Evolutionary conservation across 2,329 filamentous ascomycete genomes (phyloP).

Genomic region (Diatrype stigma): DNA sequence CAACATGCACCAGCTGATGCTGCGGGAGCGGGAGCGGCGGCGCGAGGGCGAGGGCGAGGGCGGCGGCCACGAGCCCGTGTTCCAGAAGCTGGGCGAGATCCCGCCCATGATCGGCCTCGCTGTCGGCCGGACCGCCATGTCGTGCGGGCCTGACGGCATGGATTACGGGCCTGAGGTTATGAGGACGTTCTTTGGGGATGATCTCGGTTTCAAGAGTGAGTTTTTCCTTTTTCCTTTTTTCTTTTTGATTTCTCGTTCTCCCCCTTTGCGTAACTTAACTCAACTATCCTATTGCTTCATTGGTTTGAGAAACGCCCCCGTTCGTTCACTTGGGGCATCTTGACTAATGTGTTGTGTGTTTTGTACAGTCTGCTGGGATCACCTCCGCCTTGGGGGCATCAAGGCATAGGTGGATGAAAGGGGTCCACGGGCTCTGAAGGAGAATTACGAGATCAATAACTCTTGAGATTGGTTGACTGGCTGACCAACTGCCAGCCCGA

Average conservation of each 20-base stretch:
- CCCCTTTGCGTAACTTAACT: too few relatives aligned
- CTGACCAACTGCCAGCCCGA: too few relatives aligned
- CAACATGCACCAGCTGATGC: conserved; percentile 64
- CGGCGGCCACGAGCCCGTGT: conserved; percentile 38
- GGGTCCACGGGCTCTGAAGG: too few relatives aligned
- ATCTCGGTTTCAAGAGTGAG: conserved; percentile 62
- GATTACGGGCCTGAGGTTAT: conserved; percentile 59
- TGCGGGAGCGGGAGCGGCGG: conserved; percentile 36
- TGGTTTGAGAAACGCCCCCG: not conserved
- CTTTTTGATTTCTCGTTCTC: too few relatives aligned
- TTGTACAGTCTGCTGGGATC: conserved; percentile 25
- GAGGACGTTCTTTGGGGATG: conserved; percentile 61
- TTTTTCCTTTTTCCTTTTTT: conserved; percentile 20
- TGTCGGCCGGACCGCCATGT: conserved; percentile 64
- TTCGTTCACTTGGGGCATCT: conserved; percentile 4
- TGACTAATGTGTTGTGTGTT: too few relatives aligned
- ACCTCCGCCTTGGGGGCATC: conserved; percentile 25
- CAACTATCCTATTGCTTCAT: too few relatives aligned
- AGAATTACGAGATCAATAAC: too few relatives aligned
- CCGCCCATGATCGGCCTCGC: conserved; percentile 67
- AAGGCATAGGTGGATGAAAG: conserved; percentile 11
- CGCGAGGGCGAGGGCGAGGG: too few relatives aligned
- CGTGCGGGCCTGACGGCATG: conserved; percentile 57
- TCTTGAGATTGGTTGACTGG: not conserved
- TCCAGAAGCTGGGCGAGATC: conserved; percentile 47